These are phyloP conservation scores for Alisma plantagoaquatica DNA, from an alignment of 106 monocot genomes.

Conservation along the genomic window DNA sequence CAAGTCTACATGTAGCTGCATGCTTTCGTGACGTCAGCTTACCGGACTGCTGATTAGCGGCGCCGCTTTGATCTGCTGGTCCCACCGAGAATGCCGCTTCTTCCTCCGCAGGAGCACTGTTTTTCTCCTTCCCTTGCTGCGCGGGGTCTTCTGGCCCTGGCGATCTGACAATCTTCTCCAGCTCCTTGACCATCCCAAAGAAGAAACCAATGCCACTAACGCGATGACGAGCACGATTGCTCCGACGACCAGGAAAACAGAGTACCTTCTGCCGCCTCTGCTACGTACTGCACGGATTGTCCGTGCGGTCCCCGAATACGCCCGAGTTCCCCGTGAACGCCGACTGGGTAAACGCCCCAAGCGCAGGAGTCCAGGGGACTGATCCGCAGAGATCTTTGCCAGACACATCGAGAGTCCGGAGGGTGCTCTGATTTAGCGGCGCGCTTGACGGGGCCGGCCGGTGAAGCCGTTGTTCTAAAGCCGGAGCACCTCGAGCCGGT, in stretches of 20 bases:
- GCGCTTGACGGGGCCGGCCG: conserved; percentile 9
- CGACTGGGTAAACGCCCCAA: conserved; percentile 4
- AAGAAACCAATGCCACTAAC: background rate
- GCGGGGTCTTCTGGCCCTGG: background rate
- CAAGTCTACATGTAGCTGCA: too few relatives aligned
- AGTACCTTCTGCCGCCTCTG: background rate
- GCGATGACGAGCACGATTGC: background rate
- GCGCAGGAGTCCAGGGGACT: conserved; percentile 6
- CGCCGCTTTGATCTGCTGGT: background rate
- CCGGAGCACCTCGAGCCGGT: background rate
- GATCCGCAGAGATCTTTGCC: conserved; percentile 9
- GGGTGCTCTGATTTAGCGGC: conserved; percentile 7
- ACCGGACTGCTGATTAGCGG: too few relatives aligned
- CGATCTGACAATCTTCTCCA: background rate
- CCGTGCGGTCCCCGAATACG: background rate
- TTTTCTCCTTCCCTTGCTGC: background rate
- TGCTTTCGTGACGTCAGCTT: conserved; percentile 3
- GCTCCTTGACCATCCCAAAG: too few relatives aligned
- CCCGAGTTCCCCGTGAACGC: conserved; percentile 4
- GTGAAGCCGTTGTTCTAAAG: conserved; percentile 14
- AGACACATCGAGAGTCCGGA: conserved; percentile 13
- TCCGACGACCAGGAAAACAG: background rate
- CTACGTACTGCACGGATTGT: background rate
- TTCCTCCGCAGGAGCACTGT: background rate
- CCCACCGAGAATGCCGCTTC: too few relatives aligned